A percentile compares a stretch with the other conserved stretches of the same genome.
Conservation (phyloP, 306 rosid species). For the Begonia fuchsioides region DNA sequence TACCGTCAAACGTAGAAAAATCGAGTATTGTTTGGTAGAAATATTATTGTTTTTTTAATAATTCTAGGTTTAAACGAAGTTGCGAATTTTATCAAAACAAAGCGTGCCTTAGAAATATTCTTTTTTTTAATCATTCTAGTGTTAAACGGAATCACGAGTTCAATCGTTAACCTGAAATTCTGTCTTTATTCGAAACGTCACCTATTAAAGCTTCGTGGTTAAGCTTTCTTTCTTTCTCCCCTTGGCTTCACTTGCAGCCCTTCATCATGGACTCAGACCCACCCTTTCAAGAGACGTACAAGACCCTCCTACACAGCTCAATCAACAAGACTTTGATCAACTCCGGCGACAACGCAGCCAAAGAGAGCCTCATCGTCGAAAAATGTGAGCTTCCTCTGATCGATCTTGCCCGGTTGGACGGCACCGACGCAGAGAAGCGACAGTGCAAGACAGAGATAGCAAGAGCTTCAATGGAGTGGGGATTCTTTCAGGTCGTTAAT, state of each 20-base stretch:
- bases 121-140: too few relatives aligned
- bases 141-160: too few relatives aligned
- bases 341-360: not conserved
- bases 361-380: slow-evolving; percentile 12
- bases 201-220: too few relatives aligned
- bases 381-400: slow-evolving; percentile 80
- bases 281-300: slow-evolving; percentile 70
- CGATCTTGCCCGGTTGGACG: slow-evolving; percentile 31
- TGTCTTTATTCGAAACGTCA: too few relatives aligned
- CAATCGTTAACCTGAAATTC: too few relatives aligned
- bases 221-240: too few relatives aligned
- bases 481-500: slow-evolving; percentile 78
- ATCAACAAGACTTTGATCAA: not conserved
- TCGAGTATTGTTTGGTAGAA: too few relatives aligned
- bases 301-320: slow-evolving; percentile 26
- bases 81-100: too few relatives aligned
- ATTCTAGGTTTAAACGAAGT: too few relatives aligned
- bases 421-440: slow-evolving; percentile 11
- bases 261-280: slow-evolving; percentile 63
- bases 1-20: too few relatives aligned
- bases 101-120: too few relatives aligned
- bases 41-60: too few relatives aligned
- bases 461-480: slow-evolving; percentile 82
- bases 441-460: slow-evolving; percentile 53
- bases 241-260: slow-evolving; percentile 5